These are phyloP conservation scores for Prunus davidiana DNA, from an alignment of 306 rosid genomes.

Conservation along the genomic window DNA sequence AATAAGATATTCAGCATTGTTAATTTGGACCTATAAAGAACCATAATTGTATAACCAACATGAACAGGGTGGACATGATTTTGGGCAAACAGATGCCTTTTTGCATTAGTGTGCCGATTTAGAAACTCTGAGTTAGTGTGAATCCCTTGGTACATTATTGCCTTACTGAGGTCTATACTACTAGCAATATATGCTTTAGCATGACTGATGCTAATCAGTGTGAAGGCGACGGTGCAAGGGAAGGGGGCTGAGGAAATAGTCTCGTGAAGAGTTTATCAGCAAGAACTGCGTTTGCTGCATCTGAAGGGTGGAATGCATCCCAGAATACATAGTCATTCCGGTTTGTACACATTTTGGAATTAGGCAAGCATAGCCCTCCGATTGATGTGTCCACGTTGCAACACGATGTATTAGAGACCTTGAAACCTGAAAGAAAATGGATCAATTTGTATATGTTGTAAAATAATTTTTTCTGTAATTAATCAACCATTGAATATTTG, in stretches of 20 bases:
- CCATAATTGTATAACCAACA: too few relatives aligned
- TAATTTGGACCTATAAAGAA: too few relatives aligned
- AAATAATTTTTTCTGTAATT: neutral
- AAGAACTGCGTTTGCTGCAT: slow-evolving; percentile 70
- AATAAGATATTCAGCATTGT: too few relatives aligned
- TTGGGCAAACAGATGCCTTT: too few relatives aligned
- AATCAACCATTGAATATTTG: neutral
- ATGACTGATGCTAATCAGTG: neutral
- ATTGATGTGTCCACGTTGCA: slow-evolving; percentile 71
- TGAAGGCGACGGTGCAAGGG: slow-evolving; percentile 40
- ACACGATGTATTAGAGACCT: slow-evolving; percentile 76
- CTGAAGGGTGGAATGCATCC: slow-evolving; percentile 95
- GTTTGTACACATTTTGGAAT: slow-evolving; percentile 60
- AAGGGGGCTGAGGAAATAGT: slow-evolving; percentile 27
- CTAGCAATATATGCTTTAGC: neutral
- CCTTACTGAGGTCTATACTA: neutral
- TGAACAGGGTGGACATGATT: too few relatives aligned
- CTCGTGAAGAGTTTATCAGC: slow-evolving; percentile 54
- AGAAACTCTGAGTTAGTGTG: too few relatives aligned
- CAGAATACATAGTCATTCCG: slow-evolving; percentile 70
- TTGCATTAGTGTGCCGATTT: too few relatives aligned
- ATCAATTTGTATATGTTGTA: neutral
- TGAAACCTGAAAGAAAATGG: slow-evolving; percentile 45
- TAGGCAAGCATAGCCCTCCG: slow-evolving; percentile 86
- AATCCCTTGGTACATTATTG: neutral